Base-by-base conservation (phyloP, 2,329 filamentous ascomycete species). In the Stemphylium vesicarium region DNA sequence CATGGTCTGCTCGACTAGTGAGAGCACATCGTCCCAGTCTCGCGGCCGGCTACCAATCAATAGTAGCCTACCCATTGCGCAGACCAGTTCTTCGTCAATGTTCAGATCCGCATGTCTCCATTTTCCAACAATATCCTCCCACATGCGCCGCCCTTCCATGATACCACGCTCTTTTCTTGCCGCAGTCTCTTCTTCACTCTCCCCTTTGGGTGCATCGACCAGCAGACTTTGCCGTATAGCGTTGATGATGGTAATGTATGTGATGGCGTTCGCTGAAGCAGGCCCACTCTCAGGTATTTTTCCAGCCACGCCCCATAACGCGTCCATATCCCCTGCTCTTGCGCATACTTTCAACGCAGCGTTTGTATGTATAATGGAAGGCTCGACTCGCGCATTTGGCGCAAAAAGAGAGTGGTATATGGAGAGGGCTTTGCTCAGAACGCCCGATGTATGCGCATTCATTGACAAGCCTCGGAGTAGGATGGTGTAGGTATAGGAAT, bases 341-440 rank as follows among this genome's bases (percentile, higher is more conserved):
- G 88, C 84, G 72, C 93, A 98, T 8, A 95, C 89, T 54, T 88
- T 86, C 39, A 99, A 79, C n/a, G 92, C 85, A 9, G 93, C 91
- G 72, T 99, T 99, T 59, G 91, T 86, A 70, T 98, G 95, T 52
- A 91, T 89, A 32, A 88, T 89, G 63, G 87, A 90, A 13, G 90
- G 89, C 60, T 87, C 82, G 45, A 96, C 80, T 7, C 82, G 80
- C 1, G 84, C 84, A 45, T 84, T 86, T 32, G 85, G 82, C 4
- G 81, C 82, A 35, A 83, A 81, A 78, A 98, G 89, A 50, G 86
- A 86, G 63, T 91, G 84, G 78, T 96, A 98, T 46, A 96, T 81
- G 54, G 85, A 84, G 40, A 93, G 75, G 0, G 92, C 91, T 62
- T 89, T 87, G 50, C 81, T 74, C 5, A 95, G 82, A 43, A 87